Percentiles rank a stretch among this genome's conserved stretches.
phyloP scores from a whole-genome alignment of 2,329 filamentous ascomycete species.

The Coniochaeta sp. region DNA sequence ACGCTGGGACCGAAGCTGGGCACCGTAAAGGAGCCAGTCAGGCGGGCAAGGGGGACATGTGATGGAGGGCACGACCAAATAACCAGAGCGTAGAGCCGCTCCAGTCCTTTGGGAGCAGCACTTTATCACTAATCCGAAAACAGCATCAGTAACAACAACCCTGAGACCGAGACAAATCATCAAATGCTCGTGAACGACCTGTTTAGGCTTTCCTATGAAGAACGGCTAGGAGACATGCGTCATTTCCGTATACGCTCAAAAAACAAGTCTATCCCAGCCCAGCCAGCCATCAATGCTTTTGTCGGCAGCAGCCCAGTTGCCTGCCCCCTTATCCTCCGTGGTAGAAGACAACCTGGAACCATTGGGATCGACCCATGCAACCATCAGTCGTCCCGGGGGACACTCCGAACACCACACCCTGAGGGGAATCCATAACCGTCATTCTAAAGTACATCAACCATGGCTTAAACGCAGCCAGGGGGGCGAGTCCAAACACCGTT shows the following conservation, averaged over 20 bases:
- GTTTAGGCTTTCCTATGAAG: not conserved
- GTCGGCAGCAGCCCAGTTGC: not conserved
- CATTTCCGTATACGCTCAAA: not conserved
- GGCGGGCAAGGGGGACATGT: too few relatives aligned
- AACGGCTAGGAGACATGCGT: not conserved
- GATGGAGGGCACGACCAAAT: too few relatives aligned
- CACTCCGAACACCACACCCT: not conserved
- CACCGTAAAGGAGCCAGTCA: too few relatives aligned
- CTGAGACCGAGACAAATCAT: too few relatives aligned
- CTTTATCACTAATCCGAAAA: slow-evolving; percentile 2
- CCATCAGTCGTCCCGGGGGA: not conserved
- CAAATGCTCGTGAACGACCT: not conserved
- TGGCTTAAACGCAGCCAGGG: not conserved
- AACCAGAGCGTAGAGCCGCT: not conserved
- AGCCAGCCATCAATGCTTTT: not conserved
- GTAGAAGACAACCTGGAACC: too few relatives aligned
- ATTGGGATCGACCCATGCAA: not conserved
- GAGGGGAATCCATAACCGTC: not conserved
- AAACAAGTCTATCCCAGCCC: not conserved
- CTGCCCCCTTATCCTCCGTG: not conserved
- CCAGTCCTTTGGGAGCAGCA: not conserved
- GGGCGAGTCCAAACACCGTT: not conserved
- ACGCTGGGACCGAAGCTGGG: too few relatives aligned
- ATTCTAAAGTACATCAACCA: not conserved
- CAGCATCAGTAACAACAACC: not conserved